Evolutionary conservation across 176 grass and related monocot genomes (phyloP).

Genomic region (Oryza glumipatula): DNA sequence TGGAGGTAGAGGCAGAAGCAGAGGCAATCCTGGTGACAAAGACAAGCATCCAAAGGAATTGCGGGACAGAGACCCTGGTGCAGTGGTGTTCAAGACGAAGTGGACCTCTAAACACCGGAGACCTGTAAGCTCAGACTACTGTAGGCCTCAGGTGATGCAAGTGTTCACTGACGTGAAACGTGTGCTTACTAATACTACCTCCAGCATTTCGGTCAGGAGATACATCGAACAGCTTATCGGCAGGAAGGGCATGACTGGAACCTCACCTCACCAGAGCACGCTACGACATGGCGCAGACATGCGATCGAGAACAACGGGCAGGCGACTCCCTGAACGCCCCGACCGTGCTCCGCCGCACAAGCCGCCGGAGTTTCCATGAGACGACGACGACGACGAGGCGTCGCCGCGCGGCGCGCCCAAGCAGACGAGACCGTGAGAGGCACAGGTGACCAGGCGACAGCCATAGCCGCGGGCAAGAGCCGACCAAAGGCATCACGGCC

Average conservation of each 20-base stretch:
- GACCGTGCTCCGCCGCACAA: neutral
- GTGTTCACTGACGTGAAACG: neutral
- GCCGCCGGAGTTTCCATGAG: neutral
- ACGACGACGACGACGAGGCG: too few relatives aligned
- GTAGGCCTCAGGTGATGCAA: neutral
- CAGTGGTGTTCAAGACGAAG: neutral
- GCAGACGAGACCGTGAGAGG: neutral
- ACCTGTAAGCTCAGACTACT: neutral
- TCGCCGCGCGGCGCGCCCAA: too few relatives aligned
- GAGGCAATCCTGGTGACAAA: neutral
- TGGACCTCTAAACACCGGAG: neutral
- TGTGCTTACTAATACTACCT: neutral
- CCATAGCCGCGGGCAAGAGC: too few relatives aligned
- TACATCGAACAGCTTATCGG: conserved; percentile 27
- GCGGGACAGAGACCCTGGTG: neutral
- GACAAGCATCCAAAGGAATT: neutral
- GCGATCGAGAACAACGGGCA: neutral
- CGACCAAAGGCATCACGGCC: neutral
- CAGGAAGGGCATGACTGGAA: neutral
- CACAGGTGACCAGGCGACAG: too few relatives aligned
- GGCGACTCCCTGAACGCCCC: neutral
- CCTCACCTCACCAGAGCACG: neutral
- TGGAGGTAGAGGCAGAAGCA: neutral
- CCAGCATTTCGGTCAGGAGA: neutral
- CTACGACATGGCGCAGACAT: neutral